Percentiles rank a stretch among this genome's conserved stretches.
Evolutionary conservation across 2,329 filamentous ascomycete genomes (phyloP).

Genomic region (Lasiodiplodia gonubiensis): DNA sequence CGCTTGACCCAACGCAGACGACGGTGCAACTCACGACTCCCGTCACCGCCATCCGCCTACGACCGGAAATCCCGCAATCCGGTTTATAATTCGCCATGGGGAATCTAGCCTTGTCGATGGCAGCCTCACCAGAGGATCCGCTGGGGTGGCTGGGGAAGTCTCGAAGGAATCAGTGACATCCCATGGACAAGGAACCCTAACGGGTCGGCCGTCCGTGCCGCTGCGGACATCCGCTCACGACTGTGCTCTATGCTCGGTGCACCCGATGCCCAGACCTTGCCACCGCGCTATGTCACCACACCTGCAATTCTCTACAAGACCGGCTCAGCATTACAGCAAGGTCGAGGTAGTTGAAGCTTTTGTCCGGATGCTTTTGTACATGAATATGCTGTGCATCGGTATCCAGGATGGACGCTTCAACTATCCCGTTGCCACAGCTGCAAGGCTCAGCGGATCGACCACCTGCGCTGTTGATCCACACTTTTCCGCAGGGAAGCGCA

Average conservation of each 20-base stretch:
- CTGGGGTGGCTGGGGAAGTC: slow-evolving; percentile 5
- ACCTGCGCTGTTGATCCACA: neutral
- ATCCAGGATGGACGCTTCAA: neutral
- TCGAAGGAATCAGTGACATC: slow-evolving; percentile 9
- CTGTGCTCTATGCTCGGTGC: neutral
- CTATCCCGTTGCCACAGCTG: neutral
- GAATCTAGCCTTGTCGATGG: slow-evolving; percentile 8
- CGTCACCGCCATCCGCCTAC: slow-evolving; percentile 13
- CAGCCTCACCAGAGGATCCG: neutral
- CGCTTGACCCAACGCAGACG: slow-evolving; percentile 10
- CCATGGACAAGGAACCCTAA: neutral
- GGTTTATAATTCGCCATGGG: neutral
- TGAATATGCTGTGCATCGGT: neutral
- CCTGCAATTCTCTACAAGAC: neutral
- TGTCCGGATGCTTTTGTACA: neutral
- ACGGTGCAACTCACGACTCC: slow-evolving; percentile 12
- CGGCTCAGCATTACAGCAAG: neutral
- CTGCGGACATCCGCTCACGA: neutral
- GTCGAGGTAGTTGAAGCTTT: neutral
- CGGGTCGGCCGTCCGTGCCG: slow-evolving; percentile 6
- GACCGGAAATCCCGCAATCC: neutral
- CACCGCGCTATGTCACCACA: neutral
- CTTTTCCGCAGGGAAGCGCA: neutral
- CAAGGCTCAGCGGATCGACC: neutral
- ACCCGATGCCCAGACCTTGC: neutral